These are phyloP conservation scores for Jatropha curcas DNA, from an alignment of 345 rosid species.

Conservation along the genomic window DNA sequence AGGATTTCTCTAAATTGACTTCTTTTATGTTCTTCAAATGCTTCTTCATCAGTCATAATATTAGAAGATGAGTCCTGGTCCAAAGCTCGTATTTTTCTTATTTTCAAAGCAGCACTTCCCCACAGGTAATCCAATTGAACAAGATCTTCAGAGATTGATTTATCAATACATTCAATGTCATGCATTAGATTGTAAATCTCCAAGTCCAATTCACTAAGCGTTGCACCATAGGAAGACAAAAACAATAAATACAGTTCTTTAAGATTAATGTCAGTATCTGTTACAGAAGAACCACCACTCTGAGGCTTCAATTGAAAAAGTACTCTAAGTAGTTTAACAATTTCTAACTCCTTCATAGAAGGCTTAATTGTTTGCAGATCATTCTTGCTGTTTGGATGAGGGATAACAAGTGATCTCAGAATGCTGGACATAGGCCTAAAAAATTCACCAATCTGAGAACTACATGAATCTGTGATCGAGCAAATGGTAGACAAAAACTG, in stretches of 20 bases:
- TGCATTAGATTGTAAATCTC: constrained; percentile 66
- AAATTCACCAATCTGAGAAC: constrained; percentile 50
- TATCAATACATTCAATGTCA: constrained; percentile 56
- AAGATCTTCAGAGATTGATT: constrained; percentile 33
- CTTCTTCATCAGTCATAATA: constrained; percentile 39
- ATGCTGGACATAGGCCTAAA: constrained; percentile 76
- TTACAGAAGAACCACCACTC: constrained; percentile 35
- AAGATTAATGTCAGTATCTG: constrained; percentile 58
- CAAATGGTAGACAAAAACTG: constrained; percentile 63
- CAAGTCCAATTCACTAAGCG: constrained; percentile 65
- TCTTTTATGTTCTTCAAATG: constrained; percentile 48
- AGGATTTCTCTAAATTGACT: constrained; percentile 77
- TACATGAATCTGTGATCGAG: constrained; percentile 37
- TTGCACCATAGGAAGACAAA: constrained; percentile 88
- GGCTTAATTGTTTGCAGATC: constrained; percentile 33
- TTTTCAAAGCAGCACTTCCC: constrained; percentile 68
- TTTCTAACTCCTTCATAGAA: constrained; percentile 52
- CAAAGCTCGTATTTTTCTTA: constrained; percentile 51
- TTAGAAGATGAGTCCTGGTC: constrained; percentile 45
- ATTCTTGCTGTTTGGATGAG: constrained; percentile 30
- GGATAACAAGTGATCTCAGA: constrained; percentile 50
- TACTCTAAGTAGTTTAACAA: constrained; percentile 65
- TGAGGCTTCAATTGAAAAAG: constrained; percentile 40
- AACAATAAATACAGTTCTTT: constrained; percentile 66
- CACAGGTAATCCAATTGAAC: constrained; percentile 64